A percentile compares a stretch with the other conserved stretches of the same genome.
phyloP scores from a whole-genome alignment of 2,329 filamentous ascomycete species.

The Penicillium polonicum region DNA sequence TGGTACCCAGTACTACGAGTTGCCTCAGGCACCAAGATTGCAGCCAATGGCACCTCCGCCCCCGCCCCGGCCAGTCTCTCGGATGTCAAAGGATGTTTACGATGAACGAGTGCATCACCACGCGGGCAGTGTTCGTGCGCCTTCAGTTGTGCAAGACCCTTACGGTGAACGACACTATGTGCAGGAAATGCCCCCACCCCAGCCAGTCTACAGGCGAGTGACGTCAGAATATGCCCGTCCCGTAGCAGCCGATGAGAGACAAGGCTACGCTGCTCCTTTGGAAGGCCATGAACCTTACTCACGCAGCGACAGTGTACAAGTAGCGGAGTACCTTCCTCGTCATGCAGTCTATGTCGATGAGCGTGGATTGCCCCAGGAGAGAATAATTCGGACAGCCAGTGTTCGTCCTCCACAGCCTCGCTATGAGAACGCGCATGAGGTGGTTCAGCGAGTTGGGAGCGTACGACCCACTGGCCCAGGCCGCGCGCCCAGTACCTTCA shows the following conservation, averaged over 20 bases:
- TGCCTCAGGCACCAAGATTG: slow-evolving; percentile 43
- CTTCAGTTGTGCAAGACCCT: slow-evolving; percentile 45
- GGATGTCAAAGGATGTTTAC: slow-evolving; percentile 35
- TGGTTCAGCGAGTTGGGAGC: slow-evolving; percentile 44
- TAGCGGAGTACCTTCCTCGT: slow-evolving; percentile 42
- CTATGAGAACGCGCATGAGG: slow-evolving; percentile 45
- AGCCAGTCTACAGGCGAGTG: slow-evolving; percentile 42
- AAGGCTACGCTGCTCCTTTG: slow-evolving; percentile 32
- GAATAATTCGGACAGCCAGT: slow-evolving; percentile 57
- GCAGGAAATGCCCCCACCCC: slow-evolving; percentile 47
- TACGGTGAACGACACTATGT: slow-evolving; percentile 43
- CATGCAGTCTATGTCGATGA: slow-evolving; percentile 60
- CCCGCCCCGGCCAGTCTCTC: slow-evolving; percentile 35
- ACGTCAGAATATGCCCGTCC: slow-evolving; percentile 37
- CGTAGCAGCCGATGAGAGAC: slow-evolving; percentile 29
- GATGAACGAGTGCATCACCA: slow-evolving; percentile 33
- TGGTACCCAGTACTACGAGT: slow-evolving; percentile 74
- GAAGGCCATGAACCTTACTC: slow-evolving; percentile 37
- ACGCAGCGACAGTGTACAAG: slow-evolving; percentile 43
- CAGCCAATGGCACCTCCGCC: slow-evolving; percentile 36
- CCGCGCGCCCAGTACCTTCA: slow-evolving; percentile 44
- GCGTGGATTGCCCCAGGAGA: slow-evolving; percentile 58
- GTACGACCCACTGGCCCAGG: slow-evolving; percentile 40
- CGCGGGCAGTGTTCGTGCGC: slow-evolving; percentile 38
- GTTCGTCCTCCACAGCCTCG: slow-evolving; percentile 53